phyloP scores from a whole-genome alignment of 2,329 filamentous ascomycete species.

The Aspergillus pseudoglaucus region DNA sequence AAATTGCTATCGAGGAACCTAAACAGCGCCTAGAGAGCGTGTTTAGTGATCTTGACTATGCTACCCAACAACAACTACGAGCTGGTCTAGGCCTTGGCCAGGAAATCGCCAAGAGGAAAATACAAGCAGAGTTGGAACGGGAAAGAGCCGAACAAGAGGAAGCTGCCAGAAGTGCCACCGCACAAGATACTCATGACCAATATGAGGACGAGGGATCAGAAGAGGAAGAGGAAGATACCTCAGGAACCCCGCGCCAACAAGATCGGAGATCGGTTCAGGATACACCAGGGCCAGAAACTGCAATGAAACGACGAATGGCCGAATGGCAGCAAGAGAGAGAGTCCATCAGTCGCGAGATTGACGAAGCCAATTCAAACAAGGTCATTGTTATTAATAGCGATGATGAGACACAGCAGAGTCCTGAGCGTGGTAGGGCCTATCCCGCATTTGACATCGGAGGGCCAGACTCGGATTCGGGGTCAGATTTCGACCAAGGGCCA shows the following conservation, averaged over 20 bases:
- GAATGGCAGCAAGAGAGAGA: constrained; percentile 43
- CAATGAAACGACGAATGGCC: constrained; percentile 28
- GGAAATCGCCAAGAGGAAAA: constrained; percentile 33
- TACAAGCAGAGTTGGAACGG: constrained; percentile 8
- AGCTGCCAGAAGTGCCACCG: constrained; percentile 5
- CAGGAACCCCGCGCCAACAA: not conserved
- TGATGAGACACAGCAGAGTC: constrained; percentile 14
- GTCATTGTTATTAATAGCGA: constrained; percentile 42
- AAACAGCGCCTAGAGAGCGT: constrained; percentile 27
- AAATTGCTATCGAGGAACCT: constrained; percentile 13
- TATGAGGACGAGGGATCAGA: constrained; percentile 1
- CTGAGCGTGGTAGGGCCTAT: not conserved
- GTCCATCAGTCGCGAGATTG: constrained; percentile 38
- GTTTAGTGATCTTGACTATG: constrained; percentile 32
- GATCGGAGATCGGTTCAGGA: constrained; percentile 1
- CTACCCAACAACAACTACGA: constrained; percentile 35
- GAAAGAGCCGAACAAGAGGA: constrained; percentile 4
- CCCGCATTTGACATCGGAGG: constrained; percentile 1
- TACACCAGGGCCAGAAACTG: constrained; percentile 8
- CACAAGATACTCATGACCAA: not conserved
- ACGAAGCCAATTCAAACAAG: constrained; percentile 36
- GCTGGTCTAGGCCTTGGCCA: constrained; percentile 39
- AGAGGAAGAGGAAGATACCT: constrained; percentile 3
- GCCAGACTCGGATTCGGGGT: not conserved
- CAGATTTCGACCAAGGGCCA: not conserved